Evolutionary conservation across 2,329 filamentous ascomycete genomes (phyloP).

Genomic region (Colletotrichum melonis): DNA sequence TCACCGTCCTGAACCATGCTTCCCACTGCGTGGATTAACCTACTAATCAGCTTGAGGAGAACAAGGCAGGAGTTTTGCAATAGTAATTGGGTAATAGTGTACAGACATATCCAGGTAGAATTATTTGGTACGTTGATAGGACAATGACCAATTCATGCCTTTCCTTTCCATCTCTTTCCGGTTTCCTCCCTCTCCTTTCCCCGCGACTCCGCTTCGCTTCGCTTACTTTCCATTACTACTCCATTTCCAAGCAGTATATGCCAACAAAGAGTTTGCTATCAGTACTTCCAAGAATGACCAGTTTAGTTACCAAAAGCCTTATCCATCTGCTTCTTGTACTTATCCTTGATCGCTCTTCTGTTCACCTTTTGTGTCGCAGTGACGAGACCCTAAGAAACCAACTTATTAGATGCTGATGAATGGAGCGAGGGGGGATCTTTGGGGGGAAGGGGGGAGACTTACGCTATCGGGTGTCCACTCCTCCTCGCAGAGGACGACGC

Average conservation of each 20-base stretch:
- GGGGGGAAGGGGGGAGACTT: slow-evolving; percentile 53
- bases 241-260: not conserved
- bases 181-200: not conserved
- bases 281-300: not conserved
- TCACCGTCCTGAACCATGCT: no score
- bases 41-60: not conserved
- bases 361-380: slow-evolving; percentile 73
- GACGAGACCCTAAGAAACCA: slow-evolving; percentile 61
- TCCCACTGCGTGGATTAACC: not conserved
- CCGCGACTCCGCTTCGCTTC: not conserved
- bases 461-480: slow-evolving; percentile 90
- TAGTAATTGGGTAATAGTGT: not conserved
- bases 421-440: not conserved
- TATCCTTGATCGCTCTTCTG: slow-evolving; percentile 61
- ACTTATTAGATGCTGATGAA: slow-evolving; percentile 30
- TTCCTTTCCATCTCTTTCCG: no score
- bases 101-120: slow-evolving; percentile 10
- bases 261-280: not conserved
- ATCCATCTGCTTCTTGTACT: slow-evolving; percentile 64
- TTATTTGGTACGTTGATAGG: not conserved
- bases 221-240: not conserved
- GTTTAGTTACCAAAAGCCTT: slow-evolving; percentile 44
- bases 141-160: not conserved
- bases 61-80: not conserved
- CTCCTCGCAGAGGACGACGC: slow-evolving; percentile 83